These are phyloP conservation scores for Aphanocladium album DNA, from an alignment of 2,329 filamentous ascomycete genomes.

Conservation along the genomic window DNA sequence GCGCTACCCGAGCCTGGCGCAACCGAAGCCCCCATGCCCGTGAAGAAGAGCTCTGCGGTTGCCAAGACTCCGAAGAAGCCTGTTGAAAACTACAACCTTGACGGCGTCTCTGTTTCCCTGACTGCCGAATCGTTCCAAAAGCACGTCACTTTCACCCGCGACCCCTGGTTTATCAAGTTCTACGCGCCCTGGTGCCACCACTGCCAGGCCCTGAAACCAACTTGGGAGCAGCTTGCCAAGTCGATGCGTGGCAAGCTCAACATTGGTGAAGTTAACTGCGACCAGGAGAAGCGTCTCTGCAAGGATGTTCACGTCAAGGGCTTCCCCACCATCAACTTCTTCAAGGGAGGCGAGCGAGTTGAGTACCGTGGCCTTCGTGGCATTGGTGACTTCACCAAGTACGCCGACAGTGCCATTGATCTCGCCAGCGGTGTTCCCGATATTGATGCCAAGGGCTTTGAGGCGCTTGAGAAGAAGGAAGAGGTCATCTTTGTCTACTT, in stretches of 20 bases:
- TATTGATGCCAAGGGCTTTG: slow-evolving; percentile 70
- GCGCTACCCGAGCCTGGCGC: slow-evolving; percentile 69
- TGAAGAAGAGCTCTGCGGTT: slow-evolving; percentile 6
- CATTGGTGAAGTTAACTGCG: slow-evolving; percentile 94
- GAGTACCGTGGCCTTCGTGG: slow-evolving; percentile 92
- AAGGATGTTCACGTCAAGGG: slow-evolving; percentile 77
- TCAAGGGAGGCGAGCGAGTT: slow-evolving; percentile 83
- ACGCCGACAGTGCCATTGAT: slow-evolving; percentile 80
- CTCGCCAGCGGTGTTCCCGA: slow-evolving; percentile 72
- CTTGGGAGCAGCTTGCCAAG: slow-evolving; percentile 83
- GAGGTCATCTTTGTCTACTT: slow-evolving; percentile 97
- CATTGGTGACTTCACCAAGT: slow-evolving; percentile 82
- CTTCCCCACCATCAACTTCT: slow-evolving; percentile 89
- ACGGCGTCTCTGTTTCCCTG: slow-evolving; percentile 69
- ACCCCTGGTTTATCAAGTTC: slow-evolving; percentile 98
- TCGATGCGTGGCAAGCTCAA: slow-evolving; percentile 89
- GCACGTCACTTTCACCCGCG: slow-evolving; percentile 77
- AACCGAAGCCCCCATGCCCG: slow-evolving; percentile 35
- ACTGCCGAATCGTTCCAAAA: slow-evolving; percentile 82
- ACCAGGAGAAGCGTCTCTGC: slow-evolving; percentile 79
- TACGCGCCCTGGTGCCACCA: slow-evolving; percentile 97
- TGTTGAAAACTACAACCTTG: slow-evolving; percentile 49
- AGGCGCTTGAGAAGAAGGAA: slow-evolving; percentile 82
- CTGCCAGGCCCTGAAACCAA: slow-evolving; percentile 87
- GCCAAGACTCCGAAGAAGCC: slow-evolving; percentile 17